phyloP scores from a whole-genome alignment of 352 stramenopile genomes.

The Phytophthora europaea region DNA sequence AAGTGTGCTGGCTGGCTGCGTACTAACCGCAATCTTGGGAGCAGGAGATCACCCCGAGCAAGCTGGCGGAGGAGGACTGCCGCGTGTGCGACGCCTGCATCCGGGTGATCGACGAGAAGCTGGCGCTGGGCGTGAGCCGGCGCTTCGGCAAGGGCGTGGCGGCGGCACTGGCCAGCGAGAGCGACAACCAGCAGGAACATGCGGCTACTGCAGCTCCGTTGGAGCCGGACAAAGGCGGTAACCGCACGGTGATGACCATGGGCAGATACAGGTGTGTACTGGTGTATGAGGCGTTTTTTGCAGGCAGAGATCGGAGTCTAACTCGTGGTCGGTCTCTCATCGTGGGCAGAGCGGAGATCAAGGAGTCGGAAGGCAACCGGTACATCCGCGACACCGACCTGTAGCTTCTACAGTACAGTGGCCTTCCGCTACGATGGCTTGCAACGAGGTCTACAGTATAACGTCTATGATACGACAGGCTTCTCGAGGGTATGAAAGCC shows the following conservation, averaged over 20 bases:
- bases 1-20: background rate
- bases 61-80: conserved; percentile 71
- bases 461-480: background rate
- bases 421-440: background rate
- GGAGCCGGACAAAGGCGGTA: conserved; percentile 60
- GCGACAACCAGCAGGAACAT: conserved; percentile 52
- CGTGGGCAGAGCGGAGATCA: conserved; percentile 83
- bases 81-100: conserved; percentile 88
- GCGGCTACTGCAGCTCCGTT: conserved; percentile 32
- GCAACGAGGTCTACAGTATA: background rate
- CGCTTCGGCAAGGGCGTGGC: conserved; percentile 67
- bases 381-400: conserved; percentile 91
- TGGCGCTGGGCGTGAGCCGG: conserved; percentile 78
- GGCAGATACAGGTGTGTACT: conserved; percentile 83
- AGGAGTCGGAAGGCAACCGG: conserved; percentile 89
- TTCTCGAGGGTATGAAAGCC: background rate
- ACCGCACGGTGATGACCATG: conserved; percentile 79
- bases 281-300: background rate
- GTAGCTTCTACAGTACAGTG: conserved; percentile 21
- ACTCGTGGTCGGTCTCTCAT: background rate
- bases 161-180: conserved; percentile 27
- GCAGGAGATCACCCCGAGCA: conserved; percentile 73
- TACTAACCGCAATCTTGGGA: background rate
- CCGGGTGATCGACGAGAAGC: conserved; percentile 86
- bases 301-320: background rate